phyloP scores from a whole-genome alignment of 179 eudicot species.

The Beta macrorhiza region DNA sequence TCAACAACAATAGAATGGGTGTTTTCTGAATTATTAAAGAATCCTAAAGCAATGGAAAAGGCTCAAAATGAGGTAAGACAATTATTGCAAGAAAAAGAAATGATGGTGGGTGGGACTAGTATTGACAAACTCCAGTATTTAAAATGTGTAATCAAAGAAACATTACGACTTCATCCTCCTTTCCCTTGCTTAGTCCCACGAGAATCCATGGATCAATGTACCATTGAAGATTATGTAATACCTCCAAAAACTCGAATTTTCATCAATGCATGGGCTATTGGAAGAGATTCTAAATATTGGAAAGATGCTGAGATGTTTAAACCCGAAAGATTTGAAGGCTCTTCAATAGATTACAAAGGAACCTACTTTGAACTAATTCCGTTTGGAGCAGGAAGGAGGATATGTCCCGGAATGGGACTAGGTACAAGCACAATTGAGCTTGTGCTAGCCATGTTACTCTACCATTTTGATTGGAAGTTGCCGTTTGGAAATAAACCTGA shows the following conservation, averaged over 20 bases:
- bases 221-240: neutral
- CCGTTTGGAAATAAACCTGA: neutral
- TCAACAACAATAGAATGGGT: neutral
- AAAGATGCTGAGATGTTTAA: neutral
- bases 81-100: neutral
- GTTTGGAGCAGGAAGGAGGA: neutral
- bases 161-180: constrained; percentile 3
- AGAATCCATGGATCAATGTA: neutral
- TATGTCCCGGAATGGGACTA: neutral
- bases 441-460: constrained; percentile 13
- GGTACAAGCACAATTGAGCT: neutral
- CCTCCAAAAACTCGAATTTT: neutral
- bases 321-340: constrained; percentile 10
- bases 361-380: constrained; percentile 3
- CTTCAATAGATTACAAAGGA: neutral
- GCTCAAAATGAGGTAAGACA: constrained; percentile 1
- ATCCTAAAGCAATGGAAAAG: neutral
- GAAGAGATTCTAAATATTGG: constrained; percentile 4
- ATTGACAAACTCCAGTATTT: neutral
- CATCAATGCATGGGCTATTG: constrained; percentile 2
- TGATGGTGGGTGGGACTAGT: neutral
- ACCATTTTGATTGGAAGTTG: constrained; percentile 13
- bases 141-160: constrained; percentile 8
- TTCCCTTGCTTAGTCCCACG: neutral
- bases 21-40: neutral